These are phyloP conservation scores for Lathyrus aphaca DNA, from an alignment of 306 rosid genomes.

Conservation along the genomic window DNA sequence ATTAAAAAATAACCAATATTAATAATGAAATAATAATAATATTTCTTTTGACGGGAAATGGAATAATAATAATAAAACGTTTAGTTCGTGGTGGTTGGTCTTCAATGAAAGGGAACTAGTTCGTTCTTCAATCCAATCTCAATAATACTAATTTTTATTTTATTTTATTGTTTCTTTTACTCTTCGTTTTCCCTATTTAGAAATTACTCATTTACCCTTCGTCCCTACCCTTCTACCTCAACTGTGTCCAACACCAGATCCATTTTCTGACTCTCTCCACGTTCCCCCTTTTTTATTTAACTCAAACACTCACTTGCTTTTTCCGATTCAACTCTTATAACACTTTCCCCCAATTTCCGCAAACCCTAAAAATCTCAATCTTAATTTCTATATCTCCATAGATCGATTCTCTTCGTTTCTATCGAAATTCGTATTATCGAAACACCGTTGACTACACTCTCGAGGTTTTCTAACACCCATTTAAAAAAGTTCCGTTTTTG, in stretches of 20 bases:
- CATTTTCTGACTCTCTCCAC: conserved; percentile 49
- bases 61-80: no score
- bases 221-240: conserved; percentile 29
- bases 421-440: conserved; percentile 8
- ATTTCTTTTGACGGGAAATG: no score
- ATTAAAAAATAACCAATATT: no score
- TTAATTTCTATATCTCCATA: background rate
- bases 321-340: conserved; percentile 32
- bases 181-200: background rate
- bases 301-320: conserved; percentile 6
- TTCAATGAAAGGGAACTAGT: no score
- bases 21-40: no score
- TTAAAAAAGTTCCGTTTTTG: conserved; percentile 15
- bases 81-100: no score
- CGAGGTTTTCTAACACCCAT: conserved; percentile 24
- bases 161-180: no score
- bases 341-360: conserved; percentile 22
- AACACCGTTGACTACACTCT: conserved; percentile 53
- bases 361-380: conserved; percentile 16
- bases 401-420: conserved; percentile 25
- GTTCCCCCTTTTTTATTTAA: conserved; percentile 36
- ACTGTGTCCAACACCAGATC: conserved; percentile 54
- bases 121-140: no score
- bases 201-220: conserved; percentile 45
- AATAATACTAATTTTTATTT: no score